phyloP scores from a whole-genome alignment of 805 yeast species.

The Zygotorulaspora chibaensis region DNA sequence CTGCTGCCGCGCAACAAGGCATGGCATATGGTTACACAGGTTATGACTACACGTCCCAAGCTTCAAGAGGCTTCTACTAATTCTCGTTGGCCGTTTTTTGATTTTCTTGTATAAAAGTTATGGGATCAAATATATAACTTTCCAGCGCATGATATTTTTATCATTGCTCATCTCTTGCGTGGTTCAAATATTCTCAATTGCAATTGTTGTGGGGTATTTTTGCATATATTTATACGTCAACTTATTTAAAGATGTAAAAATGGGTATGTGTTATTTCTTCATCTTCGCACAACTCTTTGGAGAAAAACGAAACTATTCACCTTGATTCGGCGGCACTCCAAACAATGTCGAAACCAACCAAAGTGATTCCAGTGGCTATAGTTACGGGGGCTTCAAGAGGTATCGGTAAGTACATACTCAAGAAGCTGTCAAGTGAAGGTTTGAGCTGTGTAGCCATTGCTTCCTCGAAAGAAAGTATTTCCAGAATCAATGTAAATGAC shows the following conservation, averaged over 20 bases:
- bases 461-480: conserved; percentile 16
- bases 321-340: not conserved
- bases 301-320: not conserved
- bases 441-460: conserved; percentile 29
- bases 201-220: conserved; percentile 6
- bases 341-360: not conserved
- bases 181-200: not conserved
- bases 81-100: not conserved
- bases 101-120: conserved; percentile 1
- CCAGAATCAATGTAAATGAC: conserved; percentile 4
- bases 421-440: conserved; percentile 27
- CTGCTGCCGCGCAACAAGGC: conserved; percentile 30
- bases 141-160: not conserved
- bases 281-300: no score
- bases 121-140: conserved; percentile 1
- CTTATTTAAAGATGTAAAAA: conserved; percentile 11
- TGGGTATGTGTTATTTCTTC: conserved; percentile 6
- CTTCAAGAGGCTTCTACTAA: conserved; percentile 35
- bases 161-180: not conserved
- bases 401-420: conserved; percentile 37
- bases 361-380: conserved; percentile 28
- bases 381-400: conserved; percentile 45
- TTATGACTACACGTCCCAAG: conserved; percentile 34
- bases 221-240: conserved; percentile 22
- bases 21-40: conserved; percentile 32